These are phyloP conservation scores for Stenocarpella maydis DNA, from an alignment of 2,329 filamentous ascomycete genomes.

Conservation along the genomic window DNA sequence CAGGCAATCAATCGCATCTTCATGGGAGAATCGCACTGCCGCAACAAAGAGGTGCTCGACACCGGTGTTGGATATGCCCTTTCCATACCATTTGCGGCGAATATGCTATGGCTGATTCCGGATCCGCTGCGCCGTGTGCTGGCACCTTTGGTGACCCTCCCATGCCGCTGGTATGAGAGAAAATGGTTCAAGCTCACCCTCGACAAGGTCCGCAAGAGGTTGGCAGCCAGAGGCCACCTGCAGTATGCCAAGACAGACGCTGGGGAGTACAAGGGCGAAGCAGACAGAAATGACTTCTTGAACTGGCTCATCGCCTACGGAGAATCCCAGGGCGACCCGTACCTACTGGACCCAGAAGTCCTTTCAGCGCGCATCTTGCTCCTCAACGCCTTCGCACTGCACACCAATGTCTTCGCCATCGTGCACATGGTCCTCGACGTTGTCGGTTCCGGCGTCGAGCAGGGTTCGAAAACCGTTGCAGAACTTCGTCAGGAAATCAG, in stretches of 20 bases:
- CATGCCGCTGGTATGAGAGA: conserved; percentile 18
- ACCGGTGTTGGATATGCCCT: conserved; percentile 27
- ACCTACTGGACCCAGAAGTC: conserved; percentile 29
- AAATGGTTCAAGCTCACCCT: conserved; percentile 30
- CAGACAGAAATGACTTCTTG: conserved; percentile 25
- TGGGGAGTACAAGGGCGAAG: conserved; percentile 4
- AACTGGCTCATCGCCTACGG: conserved; percentile 27
- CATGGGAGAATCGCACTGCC: conserved; percentile 15
- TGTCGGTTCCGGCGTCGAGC: conserved; percentile 22
- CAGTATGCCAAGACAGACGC: conserved; percentile 1
- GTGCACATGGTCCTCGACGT: conserved; percentile 31
- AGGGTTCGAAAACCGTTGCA: conserved; percentile 20
- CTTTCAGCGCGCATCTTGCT: conserved; percentile 28
- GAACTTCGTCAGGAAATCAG: conserved; percentile 26
- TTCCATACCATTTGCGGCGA: conserved; percentile 25
- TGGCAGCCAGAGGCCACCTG: background rate
- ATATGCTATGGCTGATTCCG: conserved; percentile 27
- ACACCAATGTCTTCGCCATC: conserved; percentile 31
- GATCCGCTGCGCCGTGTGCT: conserved; percentile 15
- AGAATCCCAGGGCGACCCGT: conserved; percentile 25
- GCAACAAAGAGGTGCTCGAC: conserved; percentile 18
- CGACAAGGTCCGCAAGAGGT: conserved; percentile 13
- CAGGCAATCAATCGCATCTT: conserved; percentile 31
- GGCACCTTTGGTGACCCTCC: conserved; percentile 28
- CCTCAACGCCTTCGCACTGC: conserved; percentile 30